phyloP scores from a whole-genome alignment of 1,284 basidiomycete genomes.

The Termitomyces sp. region DNA sequence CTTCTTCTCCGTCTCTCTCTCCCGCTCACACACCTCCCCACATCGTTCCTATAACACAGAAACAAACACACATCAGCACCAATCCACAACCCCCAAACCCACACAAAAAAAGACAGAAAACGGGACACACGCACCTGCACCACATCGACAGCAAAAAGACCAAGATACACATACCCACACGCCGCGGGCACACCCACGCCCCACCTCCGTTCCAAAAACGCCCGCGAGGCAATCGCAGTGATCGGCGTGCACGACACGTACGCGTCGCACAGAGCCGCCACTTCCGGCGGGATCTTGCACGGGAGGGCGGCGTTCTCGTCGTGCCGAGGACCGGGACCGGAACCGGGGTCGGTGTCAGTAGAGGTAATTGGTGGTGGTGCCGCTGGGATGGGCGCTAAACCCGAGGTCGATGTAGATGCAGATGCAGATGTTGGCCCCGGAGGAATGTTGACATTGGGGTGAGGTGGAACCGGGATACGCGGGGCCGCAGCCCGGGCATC shows the following conservation, averaged over 20 bases:
- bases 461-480: background rate
- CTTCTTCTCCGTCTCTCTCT: too few relatives aligned
- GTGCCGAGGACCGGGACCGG: too few relatives aligned
- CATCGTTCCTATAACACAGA: constrained; percentile 27
- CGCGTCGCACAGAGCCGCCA: constrained; percentile 30
- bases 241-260: constrained; percentile 31
- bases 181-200: constrained; percentile 23
- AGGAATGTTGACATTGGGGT: too few relatives aligned
- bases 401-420: background rate
- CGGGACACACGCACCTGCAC: constrained; percentile 13
- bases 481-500: background rate
- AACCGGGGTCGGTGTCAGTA: too few relatives aligned
- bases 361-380: background rate
- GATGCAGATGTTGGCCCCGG: background rate
- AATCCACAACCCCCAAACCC: background rate
- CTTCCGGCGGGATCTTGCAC: constrained; percentile 28
- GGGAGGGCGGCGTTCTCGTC: constrained; percentile 7
- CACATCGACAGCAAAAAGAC: constrained; percentile 22
- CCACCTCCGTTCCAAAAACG: constrained; percentile 22
- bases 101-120: background rate
- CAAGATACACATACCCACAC: constrained; percentile 28
- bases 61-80: too few relatives aligned
- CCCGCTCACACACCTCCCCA: background rate
- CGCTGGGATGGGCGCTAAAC: background rate
- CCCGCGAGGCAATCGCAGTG: constrained; percentile 28